Evolutionary conservation across 257 asterid genomes (phyloP), one percentile per base, ranked within the genome.

Genomic region (Craterostigma plantagineum): DNA sequence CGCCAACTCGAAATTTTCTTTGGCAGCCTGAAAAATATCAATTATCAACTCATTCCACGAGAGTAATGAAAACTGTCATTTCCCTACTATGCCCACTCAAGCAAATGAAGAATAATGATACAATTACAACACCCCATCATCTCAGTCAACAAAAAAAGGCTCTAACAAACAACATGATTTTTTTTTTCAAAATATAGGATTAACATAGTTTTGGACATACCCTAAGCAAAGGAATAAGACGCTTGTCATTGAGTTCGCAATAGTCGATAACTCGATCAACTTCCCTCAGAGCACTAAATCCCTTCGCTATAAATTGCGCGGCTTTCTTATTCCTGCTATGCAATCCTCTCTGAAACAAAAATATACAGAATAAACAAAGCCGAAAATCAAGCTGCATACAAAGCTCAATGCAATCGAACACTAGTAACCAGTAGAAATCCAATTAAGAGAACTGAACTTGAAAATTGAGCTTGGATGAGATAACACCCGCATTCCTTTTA

Each of bases 191-290:
- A 7, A 8, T n/a, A 40, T 7, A 3, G 2, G 10, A 16, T 2
- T 11, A 2, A n/a, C 17, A 40, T 1, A 14, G 16, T 7, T 7
- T 5, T n/a, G n/a, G n/a, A 18, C 54, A 45, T 67, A 81, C 92
- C 76, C 73, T 71, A 33, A 81, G 92, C 37, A 52, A 35, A 57
- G 91, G 92, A 52, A 86, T 69, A 47, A 86, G 87, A 14, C 97
- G 92, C 50, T 69, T 61, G 69, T 86, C 97, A 16, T 76, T 70
- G 16, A 49, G 72, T 53, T 78, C 97, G 47, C 83, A 71, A 63
- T 79, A 77, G 61, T 82, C 95, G 46, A 76, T 87, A 16, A 87
- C 92, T 59, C 97, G 66, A 56, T 87, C 95, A 64, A 87, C 93
- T 64, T 81, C 97, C 76, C 79, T 63, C 55, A 87, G 40, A 58